Percentiles rank a stretch among this genome's conserved stretches.
These are phyloP conservation scores for Mortierella hygrophila DNA, from an alignment of 192 early-diverging fungal species.

Conservation along the genomic window DNA sequence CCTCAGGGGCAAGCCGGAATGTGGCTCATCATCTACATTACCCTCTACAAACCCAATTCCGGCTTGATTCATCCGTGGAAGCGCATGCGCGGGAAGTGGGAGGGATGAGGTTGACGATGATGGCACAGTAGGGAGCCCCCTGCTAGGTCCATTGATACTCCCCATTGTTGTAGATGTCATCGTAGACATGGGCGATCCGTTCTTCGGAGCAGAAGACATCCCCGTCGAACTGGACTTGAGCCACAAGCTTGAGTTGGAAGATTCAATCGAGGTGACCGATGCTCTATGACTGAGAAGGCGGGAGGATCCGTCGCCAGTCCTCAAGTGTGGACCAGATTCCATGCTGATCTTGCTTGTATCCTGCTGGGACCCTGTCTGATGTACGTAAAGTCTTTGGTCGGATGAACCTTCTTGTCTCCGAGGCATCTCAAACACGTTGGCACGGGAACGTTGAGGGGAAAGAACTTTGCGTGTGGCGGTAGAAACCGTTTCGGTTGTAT, in stretches of 20 bases:
- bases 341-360: background rate
- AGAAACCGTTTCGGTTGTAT: conserved; percentile 7
- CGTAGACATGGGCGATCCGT: conserved; percentile 35
- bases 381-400: background rate
- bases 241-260: conserved; percentile 39
- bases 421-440: conserved; percentile 28
- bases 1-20: background rate
- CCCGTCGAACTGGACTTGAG: conserved; percentile 15
- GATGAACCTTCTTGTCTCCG: conserved; percentile 6
- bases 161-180: conserved; percentile 51
- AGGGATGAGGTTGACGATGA: background rate
- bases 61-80: background rate
- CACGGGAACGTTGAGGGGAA: conserved; percentile 24
- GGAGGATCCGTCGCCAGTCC: conserved; percentile 3
- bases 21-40: background rate
- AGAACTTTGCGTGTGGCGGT: conserved; percentile 26
- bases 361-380: background rate
- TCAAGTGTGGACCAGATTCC: background rate
- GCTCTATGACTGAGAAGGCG: conserved; percentile 29
- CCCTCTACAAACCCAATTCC: background rate
- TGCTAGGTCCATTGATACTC: conserved; percentile 40
- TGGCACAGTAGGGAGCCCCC: background rate
- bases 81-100: background rate
- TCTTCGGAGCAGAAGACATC: background rate
- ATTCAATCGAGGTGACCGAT: conserved; percentile 46